Base-by-base conservation (phyloP, 805 yeast genomes). In the Schwanniomyces polymorphus region DNA sequence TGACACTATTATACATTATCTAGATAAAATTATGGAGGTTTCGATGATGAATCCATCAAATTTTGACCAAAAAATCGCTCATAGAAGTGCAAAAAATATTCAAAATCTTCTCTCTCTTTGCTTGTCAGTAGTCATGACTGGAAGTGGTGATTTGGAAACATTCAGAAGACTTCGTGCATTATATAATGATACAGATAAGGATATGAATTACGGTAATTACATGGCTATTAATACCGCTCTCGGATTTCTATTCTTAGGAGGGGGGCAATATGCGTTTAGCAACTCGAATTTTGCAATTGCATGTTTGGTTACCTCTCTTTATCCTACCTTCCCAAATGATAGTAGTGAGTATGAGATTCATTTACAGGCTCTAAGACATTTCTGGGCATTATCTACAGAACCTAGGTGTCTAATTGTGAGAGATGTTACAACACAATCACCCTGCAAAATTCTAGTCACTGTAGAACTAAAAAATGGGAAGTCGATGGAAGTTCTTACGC, bases 181-280 rank as follows among this genome's bases (percentile, higher is more conserved):
- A 27, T 91, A 88, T 60, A 88, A 86, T 17, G 73, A 77, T 10
- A 76, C 80, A 0, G 72, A 70, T 26, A 68, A 64, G 31, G 75
- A 58, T 34, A 65, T 72, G 39, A 72, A 74, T 8, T 90, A 80
- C 62, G 94, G 96, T 0, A 80, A 82, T 49, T 88, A 80, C 57
- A 81, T 87, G 82, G 88, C 91, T 0, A 74, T 84, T 1, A 89
- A 88, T 56, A 78, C 88, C 72, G 88, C 96, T 0, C 65, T 94
- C 33, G 99, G 99, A 2, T 82, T 92, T 56, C 70, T 92, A 45
- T 91, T 92, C 60, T 64, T 94, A 31, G 97, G 97, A 0, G 94
- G 97, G 1, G 97, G 98, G 0, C 97, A 90, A 61, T 90, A 82
- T 63, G 91, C 96, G 0, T 79, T 94, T 48, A 75, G 81, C 33